These are phyloP conservation scores for Phycomyces blakesleeanus DNA, from an alignment of 192 early-diverging fungal genomes.

Conservation along the genomic window DNA sequence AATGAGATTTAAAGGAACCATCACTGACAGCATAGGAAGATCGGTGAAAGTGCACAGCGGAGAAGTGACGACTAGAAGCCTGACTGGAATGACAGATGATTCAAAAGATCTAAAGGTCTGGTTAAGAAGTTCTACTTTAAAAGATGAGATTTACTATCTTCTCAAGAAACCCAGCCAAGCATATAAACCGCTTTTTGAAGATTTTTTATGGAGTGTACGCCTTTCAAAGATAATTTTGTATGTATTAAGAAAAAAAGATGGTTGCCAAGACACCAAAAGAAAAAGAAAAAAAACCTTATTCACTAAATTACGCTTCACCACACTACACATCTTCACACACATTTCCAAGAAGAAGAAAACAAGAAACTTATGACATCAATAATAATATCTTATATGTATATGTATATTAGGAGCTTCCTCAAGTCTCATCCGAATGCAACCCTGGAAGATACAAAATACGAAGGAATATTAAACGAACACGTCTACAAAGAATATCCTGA, in stretches of 20 bases:
- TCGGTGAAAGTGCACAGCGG: not conserved
- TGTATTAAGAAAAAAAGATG: not conserved
- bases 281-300: not conserved
- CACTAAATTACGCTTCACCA: no score
- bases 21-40: not conserved
- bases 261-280: not conserved
- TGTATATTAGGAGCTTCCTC: not conserved
- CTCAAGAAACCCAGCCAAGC: not conserved
- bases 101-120: not conserved
- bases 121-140: not conserved
- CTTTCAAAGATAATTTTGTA: not conserved
- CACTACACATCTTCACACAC: no score
- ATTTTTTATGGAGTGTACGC: not conserved
- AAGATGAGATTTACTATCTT: not conserved
- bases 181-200: not conserved
- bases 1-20: not conserved
- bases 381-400: no score
- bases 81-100: not conserved
- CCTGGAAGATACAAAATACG: not conserved
- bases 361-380: no score
- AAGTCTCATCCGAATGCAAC: not conserved
- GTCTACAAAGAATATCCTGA: not conserved
- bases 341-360: no score
- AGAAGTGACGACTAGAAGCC: not conserved
- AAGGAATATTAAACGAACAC: not conserved